These are phyloP conservation scores for Phaffia tasmanica DNA, from an alignment of 768 basidiomycete species.

Conservation along the genomic window DNA sequence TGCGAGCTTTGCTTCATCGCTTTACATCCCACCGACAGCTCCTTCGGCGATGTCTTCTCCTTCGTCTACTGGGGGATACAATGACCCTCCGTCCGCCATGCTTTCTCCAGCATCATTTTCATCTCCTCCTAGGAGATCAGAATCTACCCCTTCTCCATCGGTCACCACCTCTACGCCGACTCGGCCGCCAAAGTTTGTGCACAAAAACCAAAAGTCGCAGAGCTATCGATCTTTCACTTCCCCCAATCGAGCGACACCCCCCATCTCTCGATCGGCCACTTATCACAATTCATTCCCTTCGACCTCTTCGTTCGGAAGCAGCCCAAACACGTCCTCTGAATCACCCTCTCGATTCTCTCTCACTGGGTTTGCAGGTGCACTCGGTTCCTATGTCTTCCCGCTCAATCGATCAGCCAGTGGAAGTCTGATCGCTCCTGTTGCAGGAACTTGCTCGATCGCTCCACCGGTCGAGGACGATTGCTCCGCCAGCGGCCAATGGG, in stretches of 20 bases:
- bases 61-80: constrained; percentile 3
- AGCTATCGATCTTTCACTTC: constrained; percentile 3
- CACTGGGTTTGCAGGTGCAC: constrained; percentile 16
- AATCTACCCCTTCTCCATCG: background rate
- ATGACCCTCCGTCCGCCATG: constrained; percentile 16
- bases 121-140: background rate
- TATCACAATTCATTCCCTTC: constrained; percentile 10
- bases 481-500: constrained; percentile 14
- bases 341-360: constrained; percentile 23
- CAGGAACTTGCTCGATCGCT: constrained; percentile 17
- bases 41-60: background rate
- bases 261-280: constrained; percentile 24
- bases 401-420: background rate
- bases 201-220: too few species aligned
- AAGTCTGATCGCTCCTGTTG: constrained; percentile 1
- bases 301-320: constrained; percentile 3
- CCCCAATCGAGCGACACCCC: constrained; percentile 6
- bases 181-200: background rate
- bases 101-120: too few species aligned
- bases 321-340: background rate
- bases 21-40: constrained; percentile 6
- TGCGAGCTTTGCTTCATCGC: background rate
- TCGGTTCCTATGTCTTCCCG: constrained; percentile 22
- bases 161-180: background rate
- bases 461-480: constrained; percentile 9